These are phyloP conservation scores for Cynara cardunculus DNA, from an alignment of 129 eudicot genomes.

Conservation along the genomic window DNA sequence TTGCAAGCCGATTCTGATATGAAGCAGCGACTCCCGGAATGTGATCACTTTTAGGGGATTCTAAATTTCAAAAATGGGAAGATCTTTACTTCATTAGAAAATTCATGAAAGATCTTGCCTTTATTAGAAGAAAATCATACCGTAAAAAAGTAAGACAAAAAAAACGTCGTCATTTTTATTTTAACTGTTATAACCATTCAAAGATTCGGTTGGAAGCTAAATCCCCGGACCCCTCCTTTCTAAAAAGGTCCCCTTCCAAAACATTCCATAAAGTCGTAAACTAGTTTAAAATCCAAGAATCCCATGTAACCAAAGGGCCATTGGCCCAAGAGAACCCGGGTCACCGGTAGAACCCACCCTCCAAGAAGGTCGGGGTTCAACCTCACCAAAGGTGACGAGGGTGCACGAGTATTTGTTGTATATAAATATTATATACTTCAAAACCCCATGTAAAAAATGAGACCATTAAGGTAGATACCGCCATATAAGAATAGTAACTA, in stretches of 20 bases:
- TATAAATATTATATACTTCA: not conserved
- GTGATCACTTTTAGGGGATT: conserved; percentile 53
- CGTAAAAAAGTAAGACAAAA: not conserved
- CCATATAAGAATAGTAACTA: not conserved
- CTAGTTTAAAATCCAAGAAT: not conserved
- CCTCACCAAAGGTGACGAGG: not conserved
- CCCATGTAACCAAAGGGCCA: not conserved
- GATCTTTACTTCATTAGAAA: not conserved
- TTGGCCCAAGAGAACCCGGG: not conserved
- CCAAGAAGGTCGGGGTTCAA: not conserved
- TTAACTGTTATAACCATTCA: not conserved
- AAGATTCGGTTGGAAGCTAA: not conserved
- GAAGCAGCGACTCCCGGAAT: conserved; percentile 36
- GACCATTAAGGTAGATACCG: not conserved
- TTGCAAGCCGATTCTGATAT: conserved; percentile 59
- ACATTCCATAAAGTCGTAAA: not conserved
- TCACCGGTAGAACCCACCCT: not conserved
- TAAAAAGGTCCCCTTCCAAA: not conserved
- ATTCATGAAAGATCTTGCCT: not conserved
- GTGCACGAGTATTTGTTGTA: not conserved
- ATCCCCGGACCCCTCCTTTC: not conserved
- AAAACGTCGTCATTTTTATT: not conserved
- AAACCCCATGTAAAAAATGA: not conserved
- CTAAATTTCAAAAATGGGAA: conserved; percentile 27
- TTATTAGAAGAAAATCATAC: not conserved